Conservation (phyloP, 169 alveolate species). For the Plasmodium inui region DNA sequence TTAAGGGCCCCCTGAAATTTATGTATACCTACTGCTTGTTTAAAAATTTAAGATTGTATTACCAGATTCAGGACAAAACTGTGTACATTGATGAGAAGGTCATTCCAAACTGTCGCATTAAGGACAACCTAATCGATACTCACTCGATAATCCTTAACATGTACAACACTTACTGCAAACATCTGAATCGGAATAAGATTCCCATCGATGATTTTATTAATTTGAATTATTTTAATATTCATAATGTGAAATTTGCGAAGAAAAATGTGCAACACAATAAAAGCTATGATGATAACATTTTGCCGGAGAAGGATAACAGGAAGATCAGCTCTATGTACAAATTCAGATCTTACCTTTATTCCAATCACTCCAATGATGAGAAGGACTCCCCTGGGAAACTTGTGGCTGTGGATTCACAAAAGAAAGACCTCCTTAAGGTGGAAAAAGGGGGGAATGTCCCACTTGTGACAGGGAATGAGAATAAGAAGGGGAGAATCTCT, state of each 20-base stretch:
- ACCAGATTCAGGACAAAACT: slow-evolving; percentile 26
- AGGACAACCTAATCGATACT: slow-evolving; percentile 40
- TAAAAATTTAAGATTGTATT: slow-evolving; percentile 43
- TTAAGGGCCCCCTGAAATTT: slow-evolving; percentile 29
- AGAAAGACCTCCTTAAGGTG: not conserved
- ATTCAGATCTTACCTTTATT: slow-evolving; percentile 5
- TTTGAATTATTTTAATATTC: slow-evolving; percentile 40
- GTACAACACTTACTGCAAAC: slow-evolving; percentile 19
- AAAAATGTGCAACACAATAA: slow-evolving; percentile 48
- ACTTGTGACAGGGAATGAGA: not conserved
- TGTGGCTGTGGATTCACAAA: not conserved
- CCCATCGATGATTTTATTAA: slow-evolving; percentile 35
- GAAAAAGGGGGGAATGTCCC: not conserved
- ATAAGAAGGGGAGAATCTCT: not conserved
- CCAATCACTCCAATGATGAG: slow-evolving; percentile 12
- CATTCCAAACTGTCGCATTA: slow-evolving; percentile 11
- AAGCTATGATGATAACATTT: slow-evolving; percentile 9
- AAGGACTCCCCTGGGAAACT: not conserved
- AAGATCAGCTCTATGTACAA: slow-evolving; percentile 34
- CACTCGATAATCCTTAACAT: slow-evolving; percentile 45
- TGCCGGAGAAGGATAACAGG: slow-evolving; percentile 44
- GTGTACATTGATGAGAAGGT: slow-evolving; percentile 25
- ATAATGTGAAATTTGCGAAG: slow-evolving; percentile 35
- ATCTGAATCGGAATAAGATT: not conserved
- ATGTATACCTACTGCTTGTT: slow-evolving; percentile 45